Base-by-base conservation (phyloP, 75 land plant species). In the Pinus taeda region DNA sequence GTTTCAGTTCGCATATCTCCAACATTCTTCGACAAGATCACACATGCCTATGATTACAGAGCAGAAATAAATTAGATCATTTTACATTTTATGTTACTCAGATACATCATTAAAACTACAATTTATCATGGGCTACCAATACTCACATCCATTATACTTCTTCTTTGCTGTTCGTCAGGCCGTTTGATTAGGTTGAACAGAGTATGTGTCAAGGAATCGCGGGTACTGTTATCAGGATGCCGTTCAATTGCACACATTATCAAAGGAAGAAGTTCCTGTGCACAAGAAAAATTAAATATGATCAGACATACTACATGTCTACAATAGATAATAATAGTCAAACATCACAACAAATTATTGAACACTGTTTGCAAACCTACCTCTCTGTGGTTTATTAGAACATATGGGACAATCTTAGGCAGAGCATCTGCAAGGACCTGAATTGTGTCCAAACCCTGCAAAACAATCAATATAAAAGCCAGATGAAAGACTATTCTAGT, bases 331-430 rank as follows among this genome's bases (percentile, higher is more conserved):
- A 69, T 21, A 21, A 56, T 14, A n/a, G 21, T 56, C 57, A 39
- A 24, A 53, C 21, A 56, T 56, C 33, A 13, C 57, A 20, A 57
- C 15, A 30, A 49, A 71, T 39, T 6, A 71, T 71, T 55, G 15
- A 42, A 77, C 71, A 81, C 12, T 12, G 29, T 11, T 61, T n/a
- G 60, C 20, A 75, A 75, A 33, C 60, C 62, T 77, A 94, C 97
- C 99, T 94, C 97, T 57, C 97, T 85, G 77, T 96, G 99, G 58
- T 96, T 94, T 77, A 96, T 96, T 57, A 96, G 82, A 74, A 96
- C 99, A 82, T 94, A 96, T n/a, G 99, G 99, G 56, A 96, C 98
- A 81, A 96, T 96, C 83, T 96, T 96, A 13, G 99, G 99, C 83
- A 96, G 77, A 65, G 95, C 91, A 87, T 96, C 98, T 76, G 97